Conservation (phyloP, 768 basidiomycete genomes). For the Galerina sulciceps region DNA sequence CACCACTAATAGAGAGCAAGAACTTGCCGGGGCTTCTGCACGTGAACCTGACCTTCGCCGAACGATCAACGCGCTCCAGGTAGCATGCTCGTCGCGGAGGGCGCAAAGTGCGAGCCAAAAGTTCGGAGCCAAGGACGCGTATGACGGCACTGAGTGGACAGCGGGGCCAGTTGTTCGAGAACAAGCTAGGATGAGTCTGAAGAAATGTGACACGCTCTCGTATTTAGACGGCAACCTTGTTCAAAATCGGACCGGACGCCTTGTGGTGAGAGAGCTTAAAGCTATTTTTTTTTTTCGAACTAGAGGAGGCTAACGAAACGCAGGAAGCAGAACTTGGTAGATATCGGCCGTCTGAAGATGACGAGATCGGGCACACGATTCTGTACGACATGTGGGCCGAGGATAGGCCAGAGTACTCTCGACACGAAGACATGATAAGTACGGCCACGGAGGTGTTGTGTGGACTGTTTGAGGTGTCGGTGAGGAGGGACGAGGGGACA, state of each 20-base stretch:
- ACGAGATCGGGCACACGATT: slow-evolving; percentile 57
- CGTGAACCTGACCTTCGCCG: slow-evolving; percentile 61
- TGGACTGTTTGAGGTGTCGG: slow-evolving; percentile 32
- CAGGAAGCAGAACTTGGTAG: slow-evolving; percentile 37
- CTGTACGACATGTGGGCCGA: slow-evolving; percentile 36
- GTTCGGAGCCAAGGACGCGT: neutral
- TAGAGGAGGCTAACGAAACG: slow-evolving; percentile 1
- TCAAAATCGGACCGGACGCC: slow-evolving; percentile 22
- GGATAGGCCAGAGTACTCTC: slow-evolving; percentile 37
- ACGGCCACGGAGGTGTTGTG: slow-evolving; percentile 52
- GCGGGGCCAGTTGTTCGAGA: too few relatives aligned
- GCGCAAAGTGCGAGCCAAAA: neutral
- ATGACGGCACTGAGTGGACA: too few relatives aligned
- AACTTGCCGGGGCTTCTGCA: neutral
- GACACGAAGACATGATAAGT: slow-evolving; percentile 52
- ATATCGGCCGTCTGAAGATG: slow-evolving; percentile 47
- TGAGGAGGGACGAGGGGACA: slow-evolving; percentile 6
- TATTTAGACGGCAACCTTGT: slow-evolving; percentile 57
- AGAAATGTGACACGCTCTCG: slow-evolving; percentile 37
- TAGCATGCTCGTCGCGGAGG: slow-evolving; percentile 39
- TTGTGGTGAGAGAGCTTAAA: slow-evolving; percentile 14
- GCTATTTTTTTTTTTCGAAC: neutral
- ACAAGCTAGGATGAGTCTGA: neutral
- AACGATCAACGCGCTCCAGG: slow-evolving; percentile 66
- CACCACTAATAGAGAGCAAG: slow-evolving; percentile 27